Base-by-base conservation (phyloP, 2,329 filamentous ascomycete genomes). In the Cordyceps militaris region DNA sequence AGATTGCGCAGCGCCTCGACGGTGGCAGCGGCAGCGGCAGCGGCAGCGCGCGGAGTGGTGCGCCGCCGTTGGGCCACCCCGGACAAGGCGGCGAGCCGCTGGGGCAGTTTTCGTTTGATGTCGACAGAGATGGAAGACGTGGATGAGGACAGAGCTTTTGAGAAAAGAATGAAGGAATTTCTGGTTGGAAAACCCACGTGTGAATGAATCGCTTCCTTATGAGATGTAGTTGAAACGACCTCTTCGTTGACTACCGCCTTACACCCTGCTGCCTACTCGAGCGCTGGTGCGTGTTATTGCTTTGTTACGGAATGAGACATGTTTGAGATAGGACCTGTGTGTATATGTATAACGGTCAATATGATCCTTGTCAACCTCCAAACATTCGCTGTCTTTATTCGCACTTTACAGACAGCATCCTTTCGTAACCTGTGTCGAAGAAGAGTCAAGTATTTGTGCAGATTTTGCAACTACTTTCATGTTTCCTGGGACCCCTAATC, bases 71-170 rank as follows among this genome's bases (percentile, higher is more conserved):
- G 57, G 74, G 40, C n/a, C 40, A 70, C 40, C 72, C 78, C 1
- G 74, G 74, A 9, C 71, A 73, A 28, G 71, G 71, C 38, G 76
- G 71, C 5, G 76, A 78, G 48, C 67, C 76, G 11, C 64, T 85
- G 53, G 83, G 82, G 14, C 79, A 78, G 61, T 84, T 85, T 63
- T 83, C 81, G 62, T 86, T 85, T 64, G 84, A 86, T 66, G 76
- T 9, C 10, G 51, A 54, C 19, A 32, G 51, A 72, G 71, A 48
- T 55, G 58, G 48, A 42, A 32, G 51, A 72, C 71, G 50, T 55
- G 58, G 48, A 42, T 53, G 34, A 38, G 34, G 13, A 16, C 4
- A 16, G 14, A 14, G 16, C n/a, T n/a, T n/a, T n/a, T 3, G 9
- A 38, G 14, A n/a, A 38, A 2, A 38, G 14, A 38, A 32, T 10